A percentile compares a stretch with the other conserved stretches of the same genome.
Conservation (phyloP, 1,139 yeast species). For the Geotrichum fermentans region DNA sequence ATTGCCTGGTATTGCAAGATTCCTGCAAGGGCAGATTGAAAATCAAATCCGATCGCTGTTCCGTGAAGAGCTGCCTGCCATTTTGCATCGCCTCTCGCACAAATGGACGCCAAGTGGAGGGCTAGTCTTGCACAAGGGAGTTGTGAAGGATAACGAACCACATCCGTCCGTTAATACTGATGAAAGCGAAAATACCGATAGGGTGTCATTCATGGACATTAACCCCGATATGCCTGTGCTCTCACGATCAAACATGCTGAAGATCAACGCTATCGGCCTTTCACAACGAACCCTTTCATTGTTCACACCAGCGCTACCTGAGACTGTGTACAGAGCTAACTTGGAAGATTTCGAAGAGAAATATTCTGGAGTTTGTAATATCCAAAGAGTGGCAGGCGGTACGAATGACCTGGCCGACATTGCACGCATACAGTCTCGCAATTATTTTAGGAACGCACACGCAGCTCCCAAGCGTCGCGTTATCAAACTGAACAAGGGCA, state of each 20-base stretch:
- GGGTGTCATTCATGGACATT: slow-evolving; percentile 44
- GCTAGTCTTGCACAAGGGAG: slow-evolving; percentile 23
- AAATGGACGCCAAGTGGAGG: slow-evolving; percentile 55
- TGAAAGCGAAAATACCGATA: slow-evolving; percentile 6
- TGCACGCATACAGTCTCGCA: slow-evolving; percentile 30
- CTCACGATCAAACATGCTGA: slow-evolving; percentile 65
- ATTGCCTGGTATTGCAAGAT: slow-evolving; percentile 75
- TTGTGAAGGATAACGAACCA: neutral
- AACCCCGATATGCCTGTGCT: slow-evolving; percentile 55
- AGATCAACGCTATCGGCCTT: slow-evolving; percentile 63
- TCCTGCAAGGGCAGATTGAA: slow-evolving; percentile 77
- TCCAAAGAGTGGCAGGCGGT: slow-evolving; percentile 25
- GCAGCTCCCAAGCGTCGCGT: slow-evolving; percentile 34
- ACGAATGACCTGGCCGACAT: slow-evolving; percentile 30
- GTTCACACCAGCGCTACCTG: slow-evolving; percentile 54
- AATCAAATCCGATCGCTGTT: slow-evolving; percentile 72
- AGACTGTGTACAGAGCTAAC: slow-evolving; percentile 52
- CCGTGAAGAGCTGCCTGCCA: slow-evolving; percentile 78
- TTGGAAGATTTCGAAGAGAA: slow-evolving; percentile 24
- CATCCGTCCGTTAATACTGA: neutral
- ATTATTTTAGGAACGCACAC: slow-evolving; percentile 27
- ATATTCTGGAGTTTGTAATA: slow-evolving; percentile 9
- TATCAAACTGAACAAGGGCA: slow-evolving; percentile 26
- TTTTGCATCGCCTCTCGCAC: slow-evolving; percentile 69
- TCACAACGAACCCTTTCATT: slow-evolving; percentile 76